These are phyloP conservation scores for Trifolium dubium DNA, from an alignment of 306 rosid genomes.

Conservation along the genomic window DNA sequence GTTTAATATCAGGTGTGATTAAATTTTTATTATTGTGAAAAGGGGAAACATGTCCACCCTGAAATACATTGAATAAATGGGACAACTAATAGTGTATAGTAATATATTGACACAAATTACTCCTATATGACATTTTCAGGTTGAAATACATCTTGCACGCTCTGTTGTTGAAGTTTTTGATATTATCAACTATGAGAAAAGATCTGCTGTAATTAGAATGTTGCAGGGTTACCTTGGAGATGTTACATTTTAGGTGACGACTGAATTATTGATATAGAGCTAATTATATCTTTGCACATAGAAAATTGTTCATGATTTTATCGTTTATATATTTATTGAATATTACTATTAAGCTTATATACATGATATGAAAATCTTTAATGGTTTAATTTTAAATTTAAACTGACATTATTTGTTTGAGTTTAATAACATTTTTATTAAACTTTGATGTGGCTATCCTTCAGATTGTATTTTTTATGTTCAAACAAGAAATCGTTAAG, in stretches of 20 bases:
- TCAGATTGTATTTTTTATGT: constrained; percentile 19
- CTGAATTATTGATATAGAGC: constrained; percentile 29
- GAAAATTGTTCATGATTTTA: not conserved
- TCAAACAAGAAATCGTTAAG: constrained; percentile 63
- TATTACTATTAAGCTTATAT: not conserved
- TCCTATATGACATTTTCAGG: constrained; percentile 47
- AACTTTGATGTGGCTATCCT: not conserved
- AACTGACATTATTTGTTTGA: constrained; percentile 8
- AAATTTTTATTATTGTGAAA: too few species aligned
- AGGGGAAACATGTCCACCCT: too few species aligned
- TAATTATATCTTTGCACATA: constrained; percentile 7
- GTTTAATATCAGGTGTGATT: not conserved
- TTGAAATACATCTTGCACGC: constrained; percentile 60
- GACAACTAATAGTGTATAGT: too few species aligned
- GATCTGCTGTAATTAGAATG: constrained; percentile 66
- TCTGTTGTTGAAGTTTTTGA: constrained; percentile 60
- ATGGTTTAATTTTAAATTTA: not conserved
- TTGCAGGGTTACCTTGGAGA: constrained; percentile 64
- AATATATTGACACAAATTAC: not conserved
- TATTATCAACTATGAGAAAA: constrained; percentile 65
- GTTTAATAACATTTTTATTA: not conserved
- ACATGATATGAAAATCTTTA: not conserved
- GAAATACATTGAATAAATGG: too few species aligned
- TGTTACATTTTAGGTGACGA: constrained; percentile 61
- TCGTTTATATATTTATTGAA: not conserved